A percentile compares a stretch with the other conserved stretches of the same genome.
Conservation (phyloP, 352 stramenopile genomes). For the Plasmopara halstedii region DNA sequence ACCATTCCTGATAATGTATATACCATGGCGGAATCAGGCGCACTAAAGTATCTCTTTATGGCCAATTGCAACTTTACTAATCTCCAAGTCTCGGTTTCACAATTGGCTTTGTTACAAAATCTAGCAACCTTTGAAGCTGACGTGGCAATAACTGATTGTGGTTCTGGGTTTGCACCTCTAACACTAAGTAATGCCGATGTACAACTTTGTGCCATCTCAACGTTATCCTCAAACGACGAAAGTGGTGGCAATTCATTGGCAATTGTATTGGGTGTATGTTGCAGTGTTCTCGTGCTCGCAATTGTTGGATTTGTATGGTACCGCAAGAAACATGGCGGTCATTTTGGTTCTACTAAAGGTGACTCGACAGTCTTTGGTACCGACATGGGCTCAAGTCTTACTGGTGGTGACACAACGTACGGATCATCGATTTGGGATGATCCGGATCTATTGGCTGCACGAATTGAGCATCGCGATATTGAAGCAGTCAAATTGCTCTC, state of each 20-base stretch:
- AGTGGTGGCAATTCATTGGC: conserved; percentile 23
- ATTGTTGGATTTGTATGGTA: conserved; percentile 37
- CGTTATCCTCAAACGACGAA: conserved; percentile 8
- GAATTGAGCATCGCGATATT: conserved; percentile 48
- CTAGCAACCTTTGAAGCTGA: conserved; percentile 38
- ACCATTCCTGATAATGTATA: conserved; percentile 41
- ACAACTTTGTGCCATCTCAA: conserved; percentile 25
- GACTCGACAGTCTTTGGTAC: conserved; percentile 20
- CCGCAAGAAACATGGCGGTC: conserved; percentile 26
- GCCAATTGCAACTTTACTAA: conserved; percentile 47
- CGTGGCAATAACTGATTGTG: conserved; percentile 36
- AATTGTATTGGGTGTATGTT: conserved; percentile 40
- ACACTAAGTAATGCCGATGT: conserved; percentile 15
- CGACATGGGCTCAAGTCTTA: conserved; percentile 30
- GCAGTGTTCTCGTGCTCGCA: conserved; percentile 31
- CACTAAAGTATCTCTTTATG: conserved; percentile 44
- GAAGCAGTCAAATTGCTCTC: conserved; percentile 50
- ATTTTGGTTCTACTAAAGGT: conserved; percentile 22
- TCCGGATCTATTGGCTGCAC: conserved; percentile 45
- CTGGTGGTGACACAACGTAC: conserved; percentile 25
- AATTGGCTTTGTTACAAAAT: conserved; percentile 34
- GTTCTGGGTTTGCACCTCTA: conserved; percentile 8
- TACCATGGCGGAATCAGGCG: conserved; percentile 24
- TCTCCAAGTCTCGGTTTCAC: conserved; percentile 28
- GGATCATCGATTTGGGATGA: conserved; percentile 65